phyloP scores from a whole-genome alignment of 2,329 filamentous ascomycete genomes.

The Malbranchea zuffiana region DNA sequence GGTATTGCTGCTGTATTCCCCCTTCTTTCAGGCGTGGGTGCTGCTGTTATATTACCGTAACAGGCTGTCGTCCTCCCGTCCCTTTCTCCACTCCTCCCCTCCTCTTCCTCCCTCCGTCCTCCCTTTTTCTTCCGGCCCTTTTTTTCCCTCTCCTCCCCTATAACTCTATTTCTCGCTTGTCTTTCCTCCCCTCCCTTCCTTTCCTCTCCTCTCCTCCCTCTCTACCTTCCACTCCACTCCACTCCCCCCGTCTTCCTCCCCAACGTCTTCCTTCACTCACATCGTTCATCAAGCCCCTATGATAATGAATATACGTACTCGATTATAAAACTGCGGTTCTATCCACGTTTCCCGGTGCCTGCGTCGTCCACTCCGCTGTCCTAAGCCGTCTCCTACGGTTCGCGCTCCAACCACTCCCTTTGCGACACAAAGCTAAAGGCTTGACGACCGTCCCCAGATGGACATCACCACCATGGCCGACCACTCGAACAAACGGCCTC shows the following conservation, averaged over 20 bases:
- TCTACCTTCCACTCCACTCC: constrained; percentile 10
- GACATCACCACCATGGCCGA: constrained; percentile 26
- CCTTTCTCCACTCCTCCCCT: constrained; percentile 8
- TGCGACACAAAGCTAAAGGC: neutral
- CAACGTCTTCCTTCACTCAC: neutral
- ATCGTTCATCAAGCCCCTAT: neutral
- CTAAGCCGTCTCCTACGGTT: neutral
- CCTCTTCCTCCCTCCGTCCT: constrained; percentile 8
- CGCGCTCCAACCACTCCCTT: neutral
- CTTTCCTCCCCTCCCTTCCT: constrained; percentile 38
- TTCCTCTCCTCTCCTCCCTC: constrained; percentile 51
- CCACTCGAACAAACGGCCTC: constrained; percentile 36
- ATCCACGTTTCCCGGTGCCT: neutral
- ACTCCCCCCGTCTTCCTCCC: constrained; percentile 14
- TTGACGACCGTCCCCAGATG: constrained; percentile 18
- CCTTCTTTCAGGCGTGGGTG: neutral
- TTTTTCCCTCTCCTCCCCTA: constrained; percentile 9
- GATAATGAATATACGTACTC: neutral
- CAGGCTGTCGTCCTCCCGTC: constrained; percentile 11
- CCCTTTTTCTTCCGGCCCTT: constrained; percentile 5
- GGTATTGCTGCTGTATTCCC: neutral
- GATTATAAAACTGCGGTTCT: neutral
- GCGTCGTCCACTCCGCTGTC: neutral
- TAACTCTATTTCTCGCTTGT: constrained; percentile 6
- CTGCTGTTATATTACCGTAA: constrained; percentile 9